Evolutionary conservation across 2,329 filamentous ascomycete species (phyloP).

Genomic region (Tricladium varicosporioides): DNA sequence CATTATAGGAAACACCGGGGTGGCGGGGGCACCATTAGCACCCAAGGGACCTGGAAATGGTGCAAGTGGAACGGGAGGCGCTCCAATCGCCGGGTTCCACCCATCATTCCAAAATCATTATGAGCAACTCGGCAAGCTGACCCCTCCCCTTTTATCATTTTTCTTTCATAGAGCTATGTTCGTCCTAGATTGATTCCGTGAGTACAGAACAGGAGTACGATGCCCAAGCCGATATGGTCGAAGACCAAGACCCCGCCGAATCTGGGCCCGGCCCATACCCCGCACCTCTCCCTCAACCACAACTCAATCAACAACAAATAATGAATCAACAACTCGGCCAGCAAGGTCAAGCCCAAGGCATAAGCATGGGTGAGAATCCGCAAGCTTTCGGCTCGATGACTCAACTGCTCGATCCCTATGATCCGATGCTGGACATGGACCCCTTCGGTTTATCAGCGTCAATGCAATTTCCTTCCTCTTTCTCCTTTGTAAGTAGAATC

Average conservation of each 20-base stretch:
- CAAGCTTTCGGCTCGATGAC: slow-evolving; percentile 40
- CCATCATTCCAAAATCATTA: slow-evolving; percentile 86
- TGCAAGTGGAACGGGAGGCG: slow-evolving; percentile 38
- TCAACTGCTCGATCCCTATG: slow-evolving; percentile 66
- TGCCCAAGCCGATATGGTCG: slow-evolving; percentile 82
- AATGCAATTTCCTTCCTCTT: slow-evolving; percentile 90
- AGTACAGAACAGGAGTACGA: slow-evolving; percentile 95
- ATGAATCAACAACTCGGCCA: slow-evolving; percentile 34
- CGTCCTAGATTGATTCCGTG: slow-evolving; percentile 64
- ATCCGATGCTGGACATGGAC: slow-evolving; percentile 87
- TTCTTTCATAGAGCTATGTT: slow-evolving; percentile 57
- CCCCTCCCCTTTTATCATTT: slow-evolving; percentile 47
- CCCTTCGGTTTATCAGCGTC: slow-evolving; percentile 90
- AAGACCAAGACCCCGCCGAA: slow-evolving; percentile 72
- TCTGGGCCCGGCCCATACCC: slow-evolving; percentile 68
- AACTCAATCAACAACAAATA: slow-evolving; percentile 28
- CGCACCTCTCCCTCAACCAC: slow-evolving; percentile 46
- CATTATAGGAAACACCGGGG: slow-evolving; percentile 26
- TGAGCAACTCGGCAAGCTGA: slow-evolving; percentile 87
- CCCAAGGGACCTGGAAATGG: slow-evolving; percentile 33
- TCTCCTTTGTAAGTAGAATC: slow-evolving; percentile 52
- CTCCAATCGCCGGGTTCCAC: slow-evolving; percentile 57
- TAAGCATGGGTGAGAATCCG: slow-evolving; percentile 39
- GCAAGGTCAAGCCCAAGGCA: slow-evolving; percentile 40
- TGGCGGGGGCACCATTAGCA: slow-evolving; percentile 23